Evolutionary conservation across 2,329 filamentous ascomycete species (phyloP).

Genomic region (Colletotrichum phormii): DNA sequence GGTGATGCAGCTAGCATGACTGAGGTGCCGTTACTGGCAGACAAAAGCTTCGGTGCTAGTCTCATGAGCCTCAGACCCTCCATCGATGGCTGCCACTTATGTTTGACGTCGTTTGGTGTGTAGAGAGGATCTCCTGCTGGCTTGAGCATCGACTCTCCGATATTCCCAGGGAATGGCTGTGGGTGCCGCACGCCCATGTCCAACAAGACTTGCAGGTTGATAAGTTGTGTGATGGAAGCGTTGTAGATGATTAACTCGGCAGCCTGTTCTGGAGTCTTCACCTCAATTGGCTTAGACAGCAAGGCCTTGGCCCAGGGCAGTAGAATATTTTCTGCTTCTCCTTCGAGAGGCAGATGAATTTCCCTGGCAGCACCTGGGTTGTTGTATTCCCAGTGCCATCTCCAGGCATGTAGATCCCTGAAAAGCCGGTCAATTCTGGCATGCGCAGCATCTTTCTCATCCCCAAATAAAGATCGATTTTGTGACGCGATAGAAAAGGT

Average conservation of each 20-base stretch:
- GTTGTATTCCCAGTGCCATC: background rate
- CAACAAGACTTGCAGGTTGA: background rate
- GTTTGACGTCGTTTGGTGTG: slow-evolving; percentile 8
- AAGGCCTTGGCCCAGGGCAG: background rate
- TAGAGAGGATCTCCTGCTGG: background rate
- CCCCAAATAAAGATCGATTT: background rate
- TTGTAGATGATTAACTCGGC: slow-evolving; percentile 24
- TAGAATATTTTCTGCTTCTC: rapidly evolving
- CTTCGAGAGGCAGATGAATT: background rate
- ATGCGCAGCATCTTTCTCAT: background rate
- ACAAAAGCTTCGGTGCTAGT: background rate
- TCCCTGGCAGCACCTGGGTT: slow-evolving; percentile 7
- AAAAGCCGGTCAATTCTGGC: background rate
- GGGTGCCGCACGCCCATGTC: background rate
- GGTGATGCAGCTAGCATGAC: slow-evolving; percentile 9
- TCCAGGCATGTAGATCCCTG: background rate
- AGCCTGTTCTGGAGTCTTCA: background rate
- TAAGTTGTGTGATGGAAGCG: slow-evolving; percentile 8
- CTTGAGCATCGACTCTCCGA: background rate
- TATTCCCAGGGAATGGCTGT: background rate
- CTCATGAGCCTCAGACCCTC: slow-evolving; percentile 17
- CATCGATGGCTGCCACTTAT: slow-evolving; percentile 21
- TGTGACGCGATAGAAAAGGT: background rate
- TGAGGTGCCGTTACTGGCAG: background rate
- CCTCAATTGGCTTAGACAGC: slow-evolving; percentile 1